Conservation (phyloP, 768 basidiomycete species). For the Inosperma sp. region DNA sequence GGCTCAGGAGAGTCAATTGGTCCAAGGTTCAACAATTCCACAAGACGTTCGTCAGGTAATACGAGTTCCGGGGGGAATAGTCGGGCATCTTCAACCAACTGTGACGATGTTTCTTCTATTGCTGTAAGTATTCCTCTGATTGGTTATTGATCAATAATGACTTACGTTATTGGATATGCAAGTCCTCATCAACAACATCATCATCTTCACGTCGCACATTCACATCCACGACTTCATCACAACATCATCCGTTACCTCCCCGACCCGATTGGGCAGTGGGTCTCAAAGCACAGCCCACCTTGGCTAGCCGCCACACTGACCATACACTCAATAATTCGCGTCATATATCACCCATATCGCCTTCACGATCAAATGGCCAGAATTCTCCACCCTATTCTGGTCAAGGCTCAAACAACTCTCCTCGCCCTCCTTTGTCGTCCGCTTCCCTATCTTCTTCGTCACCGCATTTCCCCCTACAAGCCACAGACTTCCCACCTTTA, state of each 20-base stretch:
- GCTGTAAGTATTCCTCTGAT: constrained; percentile 50
- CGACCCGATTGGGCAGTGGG: constrained; percentile 90
- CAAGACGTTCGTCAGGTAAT: constrained; percentile 50
- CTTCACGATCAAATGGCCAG: constrained; percentile 34
- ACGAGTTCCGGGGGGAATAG: constrained; percentile 50
- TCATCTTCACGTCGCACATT: constrained; percentile 76
- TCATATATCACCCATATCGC: constrained; percentile 39
- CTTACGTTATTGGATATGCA: constrained; percentile 11
- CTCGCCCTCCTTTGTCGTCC: too few species aligned
- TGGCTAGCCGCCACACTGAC: constrained; percentile 57
- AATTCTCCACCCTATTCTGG: constrained; percentile 23
- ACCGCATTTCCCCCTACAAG: constrained; percentile 42
- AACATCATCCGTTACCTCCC: constrained; percentile 69
- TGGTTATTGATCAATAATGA: constrained; percentile 3
- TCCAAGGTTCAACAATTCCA: constrained; percentile 48
- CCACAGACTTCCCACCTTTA: constrained; percentile 70
- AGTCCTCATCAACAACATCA: constrained; percentile 75
- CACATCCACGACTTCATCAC: constrained; percentile 68
- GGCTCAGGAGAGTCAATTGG: constrained; percentile 40
- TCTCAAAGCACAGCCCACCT: constrained; percentile 68
- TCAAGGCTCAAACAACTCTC: constrained; percentile 19
- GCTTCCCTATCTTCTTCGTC: constrained; percentile 30
- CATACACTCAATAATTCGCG: constrained; percentile 37
- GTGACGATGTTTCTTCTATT: constrained; percentile 73
- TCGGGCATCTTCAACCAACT: constrained; percentile 45